Evolutionary conservation across 768 basidiomycete genomes (phyloP), one percentile per base, ranked within the genome.

Genomic region (Lentinula lateritia): DNA sequence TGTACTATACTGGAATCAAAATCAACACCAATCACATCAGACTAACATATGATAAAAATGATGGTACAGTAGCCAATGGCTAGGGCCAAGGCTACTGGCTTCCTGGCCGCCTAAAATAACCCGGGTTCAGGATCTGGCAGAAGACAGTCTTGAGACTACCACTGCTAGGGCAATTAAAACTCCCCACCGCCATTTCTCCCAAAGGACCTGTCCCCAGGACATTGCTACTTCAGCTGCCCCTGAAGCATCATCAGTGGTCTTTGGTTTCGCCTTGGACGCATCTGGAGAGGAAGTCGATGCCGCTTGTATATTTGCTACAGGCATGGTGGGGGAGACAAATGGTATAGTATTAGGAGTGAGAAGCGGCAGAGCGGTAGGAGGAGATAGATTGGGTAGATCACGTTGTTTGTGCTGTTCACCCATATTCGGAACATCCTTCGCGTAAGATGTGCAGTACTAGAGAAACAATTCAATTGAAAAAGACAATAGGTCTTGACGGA

Each of bases 381-480:
- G 16, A 34, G 15, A 70, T 69, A 56, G 73, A 50, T 61, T 65
- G 41, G 62, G 67, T 28, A 3, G 2, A 2, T 28, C 28, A 28
- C 3, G 52, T 58, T 74, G 89, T 50, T 83, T 81, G 66, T 90
- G 90, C 65, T 81, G 85, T 72, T 90, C 81, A 20, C 89, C 94
- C 96, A 98, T 98, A 74, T 97, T 97, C 0, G 96, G 96, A 34
- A 95, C 74, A 68, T 95, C 87, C 50, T 79, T 85, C 69, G 84
- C 80, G 16, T 76, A 75, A 10, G 84, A 79, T 35, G 80, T 78
- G 68, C 89, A 90, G 68, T 91, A 92, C 89, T 98, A 67, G 52
- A 67, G 41, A 43, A 65, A 46, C 41, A 54, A 52, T n/a, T 57
- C 63, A 50, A 42, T 64, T 53, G 3, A 10, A 10, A 15, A 16